Evolutionary conservation across 345 rosid genomes (phyloP), one percentile per base, ranked within the genome.

Genomic region (Arabidopsis suecica): DNA sequence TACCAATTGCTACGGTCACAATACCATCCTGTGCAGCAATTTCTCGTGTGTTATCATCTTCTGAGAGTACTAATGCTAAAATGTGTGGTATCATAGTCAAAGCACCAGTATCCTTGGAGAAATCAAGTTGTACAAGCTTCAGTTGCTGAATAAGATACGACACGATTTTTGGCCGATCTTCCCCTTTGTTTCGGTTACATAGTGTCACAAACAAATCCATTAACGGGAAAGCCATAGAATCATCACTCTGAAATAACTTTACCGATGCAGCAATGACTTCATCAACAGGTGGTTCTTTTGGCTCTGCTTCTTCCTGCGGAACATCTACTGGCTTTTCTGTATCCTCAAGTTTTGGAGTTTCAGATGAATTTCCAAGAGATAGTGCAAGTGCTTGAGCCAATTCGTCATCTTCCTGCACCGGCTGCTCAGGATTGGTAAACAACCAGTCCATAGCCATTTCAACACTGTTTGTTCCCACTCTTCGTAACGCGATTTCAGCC

Each of bases 401-500:
- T 77, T 94, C 97, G 82, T 94, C 98, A 84, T 94, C 96, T 82
- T 94, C 98, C 83, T 90, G 98, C 77, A 89, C 95, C 79, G 86
- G 91, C 80, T 91, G 96, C 65, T 94, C 97, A 51, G 88, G 83
- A 83, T 94, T 93, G 83, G 78, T 89, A 80, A 87, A 78, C 67
- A 94, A 73, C 97, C 97, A 94, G 78, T 94, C 98, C 93, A 88
- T 94, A 33, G 98, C 98, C 92, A 94, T 82, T 76, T 91, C 98
- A 68, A 94, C 97, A 86, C 96, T 94, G 76, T 94, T 94, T 38
- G 98, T 84, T 82, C 91, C 97, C 74, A 90, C 93, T 64, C 95
- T 85, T 71, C 98, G 84, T 82, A 94, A 74, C 1, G 98, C 96
- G 60, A 90, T 93, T 83, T 91, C 97, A 6, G 96, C 98, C 84